These are phyloP conservation scores for Colletotrichum ledebouriae DNA, from an alignment of 2,329 filamentous ascomycete species.

Conservation along the genomic window DNA sequence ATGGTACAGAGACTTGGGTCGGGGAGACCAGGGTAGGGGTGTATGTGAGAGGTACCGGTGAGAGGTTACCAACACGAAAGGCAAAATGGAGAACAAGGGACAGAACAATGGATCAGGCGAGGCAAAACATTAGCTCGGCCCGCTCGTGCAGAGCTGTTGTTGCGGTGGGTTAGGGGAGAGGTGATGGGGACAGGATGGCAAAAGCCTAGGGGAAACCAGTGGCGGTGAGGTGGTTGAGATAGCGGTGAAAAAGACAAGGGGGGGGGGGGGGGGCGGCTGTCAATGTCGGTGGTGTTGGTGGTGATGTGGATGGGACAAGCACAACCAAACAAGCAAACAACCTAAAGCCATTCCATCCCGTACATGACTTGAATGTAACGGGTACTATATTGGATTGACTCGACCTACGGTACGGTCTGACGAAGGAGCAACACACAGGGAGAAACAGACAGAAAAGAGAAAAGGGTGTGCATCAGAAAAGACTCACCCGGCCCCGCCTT, in stretches of 20 bases:
- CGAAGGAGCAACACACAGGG: not conserved
- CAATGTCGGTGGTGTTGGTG: conserved; percentile 23
- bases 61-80: conserved; percentile 30
- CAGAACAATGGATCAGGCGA: conserved; percentile 34
- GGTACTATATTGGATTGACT: conserved; percentile 10
- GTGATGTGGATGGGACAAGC: conserved; percentile 21
- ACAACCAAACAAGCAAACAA: conserved; percentile 8
- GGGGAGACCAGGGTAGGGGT: conserved; percentile 29
- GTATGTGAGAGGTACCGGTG: conserved; percentile 32
- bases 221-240: conserved; percentile 30
- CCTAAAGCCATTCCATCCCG: not conserved
- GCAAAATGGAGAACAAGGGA: conserved; percentile 19
- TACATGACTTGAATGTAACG: conserved; percentile 22
- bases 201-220: conserved; percentile 17
- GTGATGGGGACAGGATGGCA: conserved; percentile 17
- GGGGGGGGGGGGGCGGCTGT: not conserved
- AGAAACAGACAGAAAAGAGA: conserved; percentile 1
- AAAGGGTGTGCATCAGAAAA: conserved; percentile 6
- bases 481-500: conserved; percentile 57
- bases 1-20: conserved; percentile 33
- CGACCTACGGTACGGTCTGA: not conserved
- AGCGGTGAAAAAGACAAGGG: conserved; percentile 27
- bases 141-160: conserved; percentile 25
- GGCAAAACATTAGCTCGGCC: conserved; percentile 41
- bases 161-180: conserved; percentile 32